Conservation (phyloP, 805 yeast species). For the Ogataea wickerhamii region DNA sequence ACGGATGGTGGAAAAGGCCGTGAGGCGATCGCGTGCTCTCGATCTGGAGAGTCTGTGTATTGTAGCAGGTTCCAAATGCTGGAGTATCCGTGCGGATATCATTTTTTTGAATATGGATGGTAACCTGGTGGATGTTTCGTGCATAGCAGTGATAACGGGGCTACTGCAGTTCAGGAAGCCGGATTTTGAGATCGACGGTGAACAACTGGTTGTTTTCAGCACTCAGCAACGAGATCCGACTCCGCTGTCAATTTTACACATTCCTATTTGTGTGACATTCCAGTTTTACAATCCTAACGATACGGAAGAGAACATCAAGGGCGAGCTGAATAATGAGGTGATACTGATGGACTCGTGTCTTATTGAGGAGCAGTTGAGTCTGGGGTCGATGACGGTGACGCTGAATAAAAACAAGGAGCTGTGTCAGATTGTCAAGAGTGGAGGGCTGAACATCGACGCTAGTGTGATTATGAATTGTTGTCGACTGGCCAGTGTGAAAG, state of each 20-base stretch:
- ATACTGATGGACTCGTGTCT: conserved; percentile 71
- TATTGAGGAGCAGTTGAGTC: conserved; percentile 72
- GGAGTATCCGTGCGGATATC: conserved; percentile 88
- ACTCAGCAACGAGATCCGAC: conserved; percentile 82
- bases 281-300: conserved; percentile 74
- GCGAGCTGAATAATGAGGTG: conserved; percentile 56
- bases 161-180: conserved; percentile 80
- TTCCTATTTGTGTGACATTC: conserved; percentile 86
- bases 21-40: conserved; percentile 83
- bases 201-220: conserved; percentile 63
- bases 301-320: conserved; percentile 67
- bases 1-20: conserved; percentile 85
- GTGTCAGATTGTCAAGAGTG: conserved; percentile 86
- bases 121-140: conserved; percentile 83
- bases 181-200: conserved; percentile 70
- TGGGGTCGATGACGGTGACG: conserved; percentile 80
- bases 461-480: conserved; percentile 63
- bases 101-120: conserved; percentile 91
- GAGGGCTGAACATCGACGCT: conserved; percentile 83
- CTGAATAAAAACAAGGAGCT: conserved; percentile 86
- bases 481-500: conserved; percentile 59
- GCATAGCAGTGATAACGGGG: conserved; percentile 86
- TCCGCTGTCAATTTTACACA: conserved; percentile 77
- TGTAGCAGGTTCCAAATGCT: conserved; percentile 84
- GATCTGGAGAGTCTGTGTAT: conserved; percentile 91